Percentiles rank a stretch among this genome's conserved stretches.
Conservation (phyloP, 1,284 basidiomycete species). For the Heterobasidion irregulare region DNA sequence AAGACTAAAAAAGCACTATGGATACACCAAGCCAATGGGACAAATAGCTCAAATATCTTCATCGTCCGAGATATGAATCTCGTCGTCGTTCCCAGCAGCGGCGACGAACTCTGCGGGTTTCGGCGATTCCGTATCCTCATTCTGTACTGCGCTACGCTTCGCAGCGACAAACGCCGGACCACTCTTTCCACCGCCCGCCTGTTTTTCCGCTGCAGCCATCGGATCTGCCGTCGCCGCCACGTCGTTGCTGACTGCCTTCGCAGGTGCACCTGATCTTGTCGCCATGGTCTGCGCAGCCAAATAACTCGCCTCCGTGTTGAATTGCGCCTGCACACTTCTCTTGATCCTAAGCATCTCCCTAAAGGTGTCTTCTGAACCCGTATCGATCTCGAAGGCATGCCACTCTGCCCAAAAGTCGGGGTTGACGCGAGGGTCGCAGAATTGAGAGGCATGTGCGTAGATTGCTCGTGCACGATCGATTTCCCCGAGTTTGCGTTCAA, state of each 20-base stretch:
- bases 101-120: slow-evolving; percentile 12
- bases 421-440: slow-evolving; percentile 91
- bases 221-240: slow-evolving; percentile 35
- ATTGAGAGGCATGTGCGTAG: slow-evolving; percentile 96
- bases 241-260: background rate
- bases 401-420: slow-evolving; percentile 94
- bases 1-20: background rate
- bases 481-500: slow-evolving; percentile 98
- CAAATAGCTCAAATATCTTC: slow-evolving; percentile 39
- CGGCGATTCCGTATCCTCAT: slow-evolving; percentile 17
- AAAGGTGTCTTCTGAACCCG: slow-evolving; percentile 98
- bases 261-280: slow-evolving; percentile 43
- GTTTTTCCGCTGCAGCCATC: slow-evolving; percentile 58
- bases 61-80: slow-evolving; percentile 81
- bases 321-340: slow-evolving; percentile 95
- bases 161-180: slow-evolving; percentile 29
- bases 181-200: slow-evolving; percentile 22
- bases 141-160: slow-evolving; percentile 17
- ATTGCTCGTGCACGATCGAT: slow-evolving; percentile 96
- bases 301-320: slow-evolving; percentile 93
- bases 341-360: slow-evolving; percentile 98
- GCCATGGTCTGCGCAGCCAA: slow-evolving; percentile 80
- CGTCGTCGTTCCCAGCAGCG: slow-evolving; percentile 52
- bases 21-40: slow-evolving; percentile 7
- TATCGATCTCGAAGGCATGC: slow-evolving; percentile 97